phyloP scores from a whole-genome alignment of 176 grass and related monocot genomes.

The Oryza punctata region DNA sequence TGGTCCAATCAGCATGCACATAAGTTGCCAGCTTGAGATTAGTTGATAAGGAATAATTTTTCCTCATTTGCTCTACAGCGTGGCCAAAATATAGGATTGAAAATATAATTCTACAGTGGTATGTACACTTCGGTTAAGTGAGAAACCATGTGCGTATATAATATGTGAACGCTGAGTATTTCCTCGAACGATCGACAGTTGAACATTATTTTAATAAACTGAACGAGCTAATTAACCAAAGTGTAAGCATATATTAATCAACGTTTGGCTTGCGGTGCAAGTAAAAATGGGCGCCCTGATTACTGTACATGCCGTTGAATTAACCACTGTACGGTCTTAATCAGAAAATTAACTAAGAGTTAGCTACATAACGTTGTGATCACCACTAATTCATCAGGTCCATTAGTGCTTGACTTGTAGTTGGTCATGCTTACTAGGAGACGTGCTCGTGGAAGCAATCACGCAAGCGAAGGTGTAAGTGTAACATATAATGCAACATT shows the following conservation, averaged over 20 bases:
- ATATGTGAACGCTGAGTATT: background rate
- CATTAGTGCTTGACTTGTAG: background rate
- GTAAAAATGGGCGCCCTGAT: background rate
- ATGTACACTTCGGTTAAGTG: background rate
- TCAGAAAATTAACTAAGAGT: background rate
- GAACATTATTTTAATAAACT: background rate
- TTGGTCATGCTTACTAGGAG: background rate
- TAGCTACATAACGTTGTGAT: background rate
- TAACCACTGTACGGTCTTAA: background rate
- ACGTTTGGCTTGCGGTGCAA: background rate
- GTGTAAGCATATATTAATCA: background rate
- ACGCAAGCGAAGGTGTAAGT: background rate
- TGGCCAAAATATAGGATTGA: too few species aligned
- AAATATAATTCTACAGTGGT: background rate
- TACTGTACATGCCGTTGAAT: background rate
- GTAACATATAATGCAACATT: background rate
- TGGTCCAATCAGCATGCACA: too few species aligned
- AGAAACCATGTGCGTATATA: background rate
- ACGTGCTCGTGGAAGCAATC: background rate
- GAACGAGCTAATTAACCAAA: too few species aligned
- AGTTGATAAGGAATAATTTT: too few species aligned
- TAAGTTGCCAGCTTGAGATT: too few species aligned
- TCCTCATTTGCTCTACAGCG: too few species aligned
- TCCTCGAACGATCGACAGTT: background rate
- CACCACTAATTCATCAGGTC: background rate